A percentile compares a stretch with the other conserved stretches of the same genome.
Conservation (phyloP, 805 yeast species). For the Monosporozyma aerobia region DNA sequence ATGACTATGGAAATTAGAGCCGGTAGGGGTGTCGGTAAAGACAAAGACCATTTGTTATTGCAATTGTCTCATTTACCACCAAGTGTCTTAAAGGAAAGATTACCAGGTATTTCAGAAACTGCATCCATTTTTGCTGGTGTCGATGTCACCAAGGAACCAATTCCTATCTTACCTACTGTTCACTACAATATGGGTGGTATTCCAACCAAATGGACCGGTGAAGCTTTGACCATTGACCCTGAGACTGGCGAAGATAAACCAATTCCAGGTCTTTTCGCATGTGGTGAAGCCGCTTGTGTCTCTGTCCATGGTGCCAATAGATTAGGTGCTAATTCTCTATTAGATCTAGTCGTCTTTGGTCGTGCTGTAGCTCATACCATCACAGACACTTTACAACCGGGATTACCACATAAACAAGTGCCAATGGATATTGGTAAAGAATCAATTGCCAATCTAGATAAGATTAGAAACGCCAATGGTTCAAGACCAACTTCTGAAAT, state of each 20-base stretch:
- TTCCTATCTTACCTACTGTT: conserved; percentile 95
- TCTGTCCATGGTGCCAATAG: conserved; percentile 99
- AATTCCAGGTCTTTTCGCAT: conserved; percentile 89
- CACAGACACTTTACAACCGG: conserved; percentile 77
- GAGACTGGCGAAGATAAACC: conserved; percentile 77
- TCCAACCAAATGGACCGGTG: conserved; percentile 97
- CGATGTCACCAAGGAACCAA: conserved; percentile 98
- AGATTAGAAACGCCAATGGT: conserved; percentile 78
- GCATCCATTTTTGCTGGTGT: conserved; percentile 98
- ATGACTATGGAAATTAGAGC: conserved; percentile 97
- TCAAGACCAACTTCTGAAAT: conserved; percentile 75
- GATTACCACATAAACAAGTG: conserved; percentile 72
- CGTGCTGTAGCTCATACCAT: conserved; percentile 96
- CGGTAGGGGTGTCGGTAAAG: conserved; percentile 98
- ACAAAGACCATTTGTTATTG: conserved; percentile 88
- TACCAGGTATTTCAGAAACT: conserved; percentile 98
- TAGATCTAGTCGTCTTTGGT: conserved; percentile 95
- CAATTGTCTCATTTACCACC: conserved; percentile 94
- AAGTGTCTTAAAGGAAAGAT: conserved; percentile 81
- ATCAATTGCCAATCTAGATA: conserved; percentile 84
- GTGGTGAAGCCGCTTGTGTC: conserved; percentile 99
- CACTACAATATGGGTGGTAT: conserved; percentile 99
- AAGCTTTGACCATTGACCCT: conserved; percentile 74
- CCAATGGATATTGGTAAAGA: conserved; percentile 84
- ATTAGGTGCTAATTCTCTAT: conserved; percentile 94